These are phyloP conservation scores for Gremmenia infestans DNA, from an alignment of 2,329 filamentous ascomycete genomes.

Conservation along the genomic window DNA sequence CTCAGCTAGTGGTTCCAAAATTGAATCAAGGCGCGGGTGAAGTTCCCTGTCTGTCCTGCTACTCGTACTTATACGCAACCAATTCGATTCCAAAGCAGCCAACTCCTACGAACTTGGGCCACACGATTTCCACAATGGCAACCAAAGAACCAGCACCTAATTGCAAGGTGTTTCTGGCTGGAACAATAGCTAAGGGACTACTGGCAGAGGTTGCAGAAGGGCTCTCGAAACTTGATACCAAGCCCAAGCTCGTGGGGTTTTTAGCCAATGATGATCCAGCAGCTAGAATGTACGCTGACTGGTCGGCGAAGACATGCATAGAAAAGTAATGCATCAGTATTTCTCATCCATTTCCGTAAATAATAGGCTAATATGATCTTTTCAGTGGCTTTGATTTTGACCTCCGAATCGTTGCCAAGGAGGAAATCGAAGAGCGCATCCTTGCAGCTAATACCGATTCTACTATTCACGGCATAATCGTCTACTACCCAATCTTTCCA, in stretches of 20 bases:
- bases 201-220: slow-evolving; percentile 73
- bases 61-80: too few species aligned
- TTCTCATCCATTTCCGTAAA: not conserved
- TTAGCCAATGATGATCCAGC: slow-evolving; percentile 88
- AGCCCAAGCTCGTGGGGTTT: slow-evolving; percentile 83
- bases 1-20: too few species aligned
- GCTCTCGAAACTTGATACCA: slow-evolving; percentile 63
- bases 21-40: too few species aligned
- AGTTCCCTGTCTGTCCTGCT: too few species aligned
- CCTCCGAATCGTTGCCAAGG: slow-evolving; percentile 77
- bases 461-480: slow-evolving; percentile 79
- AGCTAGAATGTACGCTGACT: slow-evolving; percentile 90
- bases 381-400: slow-evolving; percentile 83
- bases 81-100: not conserved
- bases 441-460: slow-evolving; percentile 77
- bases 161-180: slow-evolving; percentile 91
- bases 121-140: slow-evolving; percentile 9
- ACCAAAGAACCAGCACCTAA: slow-evolving; percentile 35
- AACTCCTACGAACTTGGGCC: too few species aligned
- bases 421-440: slow-evolving; percentile 84
- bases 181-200: slow-evolving; percentile 78
- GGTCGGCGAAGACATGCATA: slow-evolving; percentile 92
- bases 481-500: slow-evolving; percentile 96
- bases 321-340: slow-evolving; percentile 69
- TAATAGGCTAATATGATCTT: slow-evolving; percentile 2